These are phyloP conservation scores for Arabidopsis suecica DNA, from an alignment of 345 rosid genomes.

Conservation along the genomic window DNA sequence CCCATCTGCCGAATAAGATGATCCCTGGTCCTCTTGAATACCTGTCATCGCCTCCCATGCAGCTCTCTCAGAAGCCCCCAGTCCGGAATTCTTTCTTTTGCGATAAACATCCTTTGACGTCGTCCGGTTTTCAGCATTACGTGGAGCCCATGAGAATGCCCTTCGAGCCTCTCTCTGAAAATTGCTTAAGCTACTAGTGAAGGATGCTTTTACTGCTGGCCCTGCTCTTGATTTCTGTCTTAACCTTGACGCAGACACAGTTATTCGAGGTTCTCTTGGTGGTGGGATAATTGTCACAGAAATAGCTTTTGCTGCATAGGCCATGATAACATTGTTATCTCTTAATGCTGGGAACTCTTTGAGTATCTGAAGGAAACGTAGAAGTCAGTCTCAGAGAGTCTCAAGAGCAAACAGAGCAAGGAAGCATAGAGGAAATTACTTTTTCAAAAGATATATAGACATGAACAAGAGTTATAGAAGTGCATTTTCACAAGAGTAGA, in stretches of 20 bases:
- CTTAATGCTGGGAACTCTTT: slow-evolving; percentile 88
- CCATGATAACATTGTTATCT: slow-evolving; percentile 68
- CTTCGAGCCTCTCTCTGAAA: slow-evolving; percentile 94
- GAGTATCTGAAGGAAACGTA: slow-evolving; percentile 68
- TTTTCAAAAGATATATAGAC: slow-evolving; percentile 10
- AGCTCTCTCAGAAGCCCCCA: slow-evolving; percentile 80
- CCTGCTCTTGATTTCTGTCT: slow-evolving; percentile 68
- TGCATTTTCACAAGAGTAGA: slow-evolving; percentile 20
- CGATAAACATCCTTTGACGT: slow-evolving; percentile 80
- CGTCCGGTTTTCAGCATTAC: slow-evolving; percentile 76
- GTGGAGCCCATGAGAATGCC: slow-evolving; percentile 97
- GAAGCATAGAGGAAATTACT: slow-evolving; percentile 10
- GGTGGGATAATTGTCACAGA: slow-evolving; percentile 74
- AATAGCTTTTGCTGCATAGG: slow-evolving; percentile 92
- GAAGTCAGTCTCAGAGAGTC: slow-evolving; percentile 37
- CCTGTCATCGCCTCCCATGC: slow-evolving; percentile 99
- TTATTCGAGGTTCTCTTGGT: slow-evolving; percentile 74
- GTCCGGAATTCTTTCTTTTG: slow-evolving; percentile 86
- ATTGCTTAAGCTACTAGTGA: slow-evolving; percentile 85
- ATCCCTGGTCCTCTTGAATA: slow-evolving; percentile 76
- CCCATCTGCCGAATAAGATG: slow-evolving; percentile 70
- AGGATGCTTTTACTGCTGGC: slow-evolving; percentile 67
- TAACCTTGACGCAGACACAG: slow-evolving; percentile 73
- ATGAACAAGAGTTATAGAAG: slow-evolving; percentile 16
- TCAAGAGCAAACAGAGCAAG: slow-evolving; percentile 12